Evolutionary conservation across 2,329 filamentous ascomycete species (phyloP).

Genomic region (Fusarium papillatum): DNA sequence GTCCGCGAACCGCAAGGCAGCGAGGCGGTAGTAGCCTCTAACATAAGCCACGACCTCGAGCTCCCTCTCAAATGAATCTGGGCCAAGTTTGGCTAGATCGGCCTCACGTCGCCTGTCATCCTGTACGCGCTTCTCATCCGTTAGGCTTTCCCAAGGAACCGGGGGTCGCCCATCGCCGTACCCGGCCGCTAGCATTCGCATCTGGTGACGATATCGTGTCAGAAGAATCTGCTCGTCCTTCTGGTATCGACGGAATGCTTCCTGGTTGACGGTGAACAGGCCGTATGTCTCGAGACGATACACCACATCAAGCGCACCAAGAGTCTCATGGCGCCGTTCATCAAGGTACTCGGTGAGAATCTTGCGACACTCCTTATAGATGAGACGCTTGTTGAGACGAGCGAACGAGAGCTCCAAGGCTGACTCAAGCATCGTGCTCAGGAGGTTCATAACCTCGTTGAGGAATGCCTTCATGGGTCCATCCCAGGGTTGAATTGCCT

Average conservation of each 20-base stretch:
- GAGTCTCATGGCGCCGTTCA: conserved; percentile 52
- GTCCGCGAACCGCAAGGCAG: conserved; percentile 75
- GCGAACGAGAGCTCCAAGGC: conserved; percentile 64
- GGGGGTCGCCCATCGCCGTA: conserved; percentile 47
- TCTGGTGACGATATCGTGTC: conserved; percentile 61
- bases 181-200: conserved; percentile 59
- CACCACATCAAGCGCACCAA: conserved; percentile 55
- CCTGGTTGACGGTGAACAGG: conserved; percentile 70
- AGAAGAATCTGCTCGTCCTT: conserved; percentile 61
- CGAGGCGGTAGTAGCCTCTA: conserved; percentile 78
- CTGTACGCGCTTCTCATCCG: conserved; percentile 59
- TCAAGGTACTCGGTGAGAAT: conserved; percentile 61
- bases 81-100: conserved; percentile 62
- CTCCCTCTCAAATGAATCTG: conserved; percentile 72
- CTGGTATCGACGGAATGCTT: conserved; percentile 60
- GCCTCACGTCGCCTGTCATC: conserved; percentile 58
- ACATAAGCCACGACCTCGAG: conserved; percentile 74
- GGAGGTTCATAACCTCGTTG: conserved; percentile 59
- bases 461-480: conserved; percentile 64
- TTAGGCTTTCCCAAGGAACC: conserved; percentile 59
- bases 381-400: conserved; percentile 59
- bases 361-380: conserved; percentile 62
- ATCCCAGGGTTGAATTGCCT: conserved; percentile 72
- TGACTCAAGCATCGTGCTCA: conserved; percentile 60
- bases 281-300: conserved; percentile 67